These are phyloP conservation scores for Globisporangium radiosum DNA, from an alignment of 352 stramenopile genomes.

Conservation along the genomic window DNA sequence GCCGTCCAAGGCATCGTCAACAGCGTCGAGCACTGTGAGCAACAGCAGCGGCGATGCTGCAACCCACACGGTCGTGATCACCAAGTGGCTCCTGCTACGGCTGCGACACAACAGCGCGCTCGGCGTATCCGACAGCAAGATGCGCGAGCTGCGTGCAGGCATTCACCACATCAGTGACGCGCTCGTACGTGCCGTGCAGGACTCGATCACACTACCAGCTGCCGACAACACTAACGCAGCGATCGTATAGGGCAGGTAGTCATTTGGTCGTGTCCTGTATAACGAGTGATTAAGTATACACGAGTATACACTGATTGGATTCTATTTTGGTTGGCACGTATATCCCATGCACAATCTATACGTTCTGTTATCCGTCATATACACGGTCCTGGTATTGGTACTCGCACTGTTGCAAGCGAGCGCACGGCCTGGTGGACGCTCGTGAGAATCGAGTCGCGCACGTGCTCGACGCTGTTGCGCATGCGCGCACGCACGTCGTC, in stretches of 20 bases:
- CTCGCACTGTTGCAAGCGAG: neutral
- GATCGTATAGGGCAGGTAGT: slow-evolving; percentile 1
- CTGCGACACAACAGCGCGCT: slow-evolving; percentile 13
- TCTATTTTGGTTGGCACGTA: too few species aligned
- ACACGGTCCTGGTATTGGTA: too few species aligned
- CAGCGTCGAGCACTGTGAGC: neutral
- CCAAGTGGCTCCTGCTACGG: slow-evolving; percentile 14
- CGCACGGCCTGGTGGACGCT: slow-evolving; percentile 7
- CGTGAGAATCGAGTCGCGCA: slow-evolving; percentile 11
- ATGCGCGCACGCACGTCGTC: slow-evolving; percentile 11
- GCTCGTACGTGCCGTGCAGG: slow-evolving; percentile 8
- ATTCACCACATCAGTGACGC: slow-evolving; percentile 7
- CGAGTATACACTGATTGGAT: too few species aligned
- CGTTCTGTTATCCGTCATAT: too few species aligned
- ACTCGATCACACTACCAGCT: neutral
- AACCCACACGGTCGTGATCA: slow-evolving; percentile 12
- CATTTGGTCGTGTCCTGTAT: too few species aligned
- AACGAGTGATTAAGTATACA: too few species aligned
- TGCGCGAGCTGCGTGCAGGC: slow-evolving; percentile 13
- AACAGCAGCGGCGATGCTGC: neutral
- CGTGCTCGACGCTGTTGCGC: slow-evolving; percentile 4
- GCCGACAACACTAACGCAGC: neutral
- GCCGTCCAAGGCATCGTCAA: neutral
- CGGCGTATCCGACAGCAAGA: slow-evolving; percentile 2
- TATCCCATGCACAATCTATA: too few species aligned